Evolutionary conservation across 2,329 filamentous ascomycete species (phyloP), one percentile per base, ranked within the genome.

Genomic region (Plenodomus lindquistii): DNA sequence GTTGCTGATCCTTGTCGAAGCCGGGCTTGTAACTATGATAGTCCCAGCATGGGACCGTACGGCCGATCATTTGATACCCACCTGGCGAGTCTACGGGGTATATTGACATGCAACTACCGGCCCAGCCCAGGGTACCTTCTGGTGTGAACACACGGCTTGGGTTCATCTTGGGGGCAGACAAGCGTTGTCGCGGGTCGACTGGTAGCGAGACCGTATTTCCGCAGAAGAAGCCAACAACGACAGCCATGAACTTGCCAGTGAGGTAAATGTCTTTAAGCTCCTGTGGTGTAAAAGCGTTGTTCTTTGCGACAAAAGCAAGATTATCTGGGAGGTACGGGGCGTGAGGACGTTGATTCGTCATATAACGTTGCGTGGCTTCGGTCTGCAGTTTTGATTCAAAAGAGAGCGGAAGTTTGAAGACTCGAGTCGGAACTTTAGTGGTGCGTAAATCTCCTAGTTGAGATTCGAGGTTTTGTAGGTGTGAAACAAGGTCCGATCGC

Each of bases 241-340:
- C 77, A 6, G 79, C 73, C 72, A 82, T 79, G 45, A 81, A 75
- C 7, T 73, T 73, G 20, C 77, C 76, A 2, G 69, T 78, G 7
- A 81, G 71, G 52, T 79, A 79, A 39, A 82, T 80, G 2, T 79
- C 70, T 36, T 79, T 75, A 3, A 83, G 69, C 48, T 81, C 75
- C 36, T 77, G 70, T 1, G 73, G 65, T 2, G 75, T 70, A 48
- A 83, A 77, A 3, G 77, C 80, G 54, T 83, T 83, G 63, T 81
- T 82, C 53, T 77, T 77, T 1, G 79, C 79, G 1, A 76, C 73
- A 46, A 86, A 87, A 1, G 79, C 75, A 35, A 85, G 74, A 44
- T 86, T 86, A 55, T 83, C 81, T 0, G 85, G 85, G 0, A 87
- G 73, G 60, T 85, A 87, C 0, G 81, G 78, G 0, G 85, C 85